Evolutionary conservation across 2,329 filamentous ascomycete genomes (phyloP).

Genomic region (Bipolaris gigantea): DNA sequence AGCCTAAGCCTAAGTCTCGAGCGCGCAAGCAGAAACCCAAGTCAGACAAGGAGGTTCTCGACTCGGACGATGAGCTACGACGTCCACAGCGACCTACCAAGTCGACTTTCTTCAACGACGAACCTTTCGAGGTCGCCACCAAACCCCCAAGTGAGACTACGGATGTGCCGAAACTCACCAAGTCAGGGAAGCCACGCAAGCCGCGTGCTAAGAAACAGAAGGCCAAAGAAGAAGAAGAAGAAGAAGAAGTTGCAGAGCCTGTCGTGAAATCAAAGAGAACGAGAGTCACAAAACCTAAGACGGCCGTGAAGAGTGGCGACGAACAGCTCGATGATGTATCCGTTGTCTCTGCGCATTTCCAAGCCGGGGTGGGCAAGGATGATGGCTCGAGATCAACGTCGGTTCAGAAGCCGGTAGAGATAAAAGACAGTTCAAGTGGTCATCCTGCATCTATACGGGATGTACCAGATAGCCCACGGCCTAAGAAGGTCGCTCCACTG

Average conservation of each 20-base stretch:
- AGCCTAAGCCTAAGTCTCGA: slow-evolving; percentile 30
- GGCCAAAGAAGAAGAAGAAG: slow-evolving; percentile 3
- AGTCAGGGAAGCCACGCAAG: slow-evolving; percentile 34
- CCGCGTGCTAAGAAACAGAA: slow-evolving; percentile 36
- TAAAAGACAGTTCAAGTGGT: not conserved
- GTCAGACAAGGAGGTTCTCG: slow-evolving; percentile 19
- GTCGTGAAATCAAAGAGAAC: slow-evolving; percentile 29
- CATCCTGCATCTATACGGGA: slow-evolving; percentile 31
- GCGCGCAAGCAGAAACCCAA: slow-evolving; percentile 34
- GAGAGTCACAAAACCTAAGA: slow-evolving; percentile 30
- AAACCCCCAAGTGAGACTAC: slow-evolving; percentile 8
- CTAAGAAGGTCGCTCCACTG: slow-evolving; percentile 10
- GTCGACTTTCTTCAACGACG: slow-evolving; percentile 26
- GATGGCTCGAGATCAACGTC: not conserved
- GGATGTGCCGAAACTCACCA: slow-evolving; percentile 20
- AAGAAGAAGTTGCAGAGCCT: slow-evolving; percentile 10
- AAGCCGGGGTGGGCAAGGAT: not conserved
- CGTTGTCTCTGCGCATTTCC: slow-evolving; percentile 29
- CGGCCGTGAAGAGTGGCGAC: slow-evolving; percentile 18
- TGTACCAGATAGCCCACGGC: slow-evolving; percentile 26
- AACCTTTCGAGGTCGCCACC: slow-evolving; percentile 6
- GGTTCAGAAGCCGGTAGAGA: not conserved
- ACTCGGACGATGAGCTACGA: slow-evolving; percentile 19
- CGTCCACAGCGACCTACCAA: slow-evolving; percentile 18
- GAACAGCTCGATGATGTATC: slow-evolving; percentile 18